These are phyloP conservation scores for Nemania sp. DNA, from an alignment of 2,329 filamentous ascomycete species.

Conservation along the genomic window DNA sequence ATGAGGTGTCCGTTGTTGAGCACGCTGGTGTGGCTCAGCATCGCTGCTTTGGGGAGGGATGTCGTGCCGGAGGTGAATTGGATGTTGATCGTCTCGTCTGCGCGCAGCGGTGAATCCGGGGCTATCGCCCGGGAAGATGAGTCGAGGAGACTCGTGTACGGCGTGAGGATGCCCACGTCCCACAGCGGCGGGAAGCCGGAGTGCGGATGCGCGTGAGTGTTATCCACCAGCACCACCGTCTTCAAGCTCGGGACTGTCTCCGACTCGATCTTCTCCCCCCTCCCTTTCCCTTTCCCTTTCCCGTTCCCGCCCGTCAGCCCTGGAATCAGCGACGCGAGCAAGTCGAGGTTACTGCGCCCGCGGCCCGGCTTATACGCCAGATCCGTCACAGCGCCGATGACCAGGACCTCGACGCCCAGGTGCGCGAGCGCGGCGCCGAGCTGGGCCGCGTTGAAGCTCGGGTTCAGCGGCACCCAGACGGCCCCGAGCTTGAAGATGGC, in stretches of 20 bases:
- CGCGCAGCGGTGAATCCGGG: constrained; percentile 62
- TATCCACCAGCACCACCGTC: constrained; percentile 82
- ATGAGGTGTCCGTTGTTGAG: constrained; percentile 93
- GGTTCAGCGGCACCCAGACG: constrained; percentile 92
- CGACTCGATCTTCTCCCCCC: constrained; percentile 52
- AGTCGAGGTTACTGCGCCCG: constrained; percentile 64
- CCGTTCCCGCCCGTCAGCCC: constrained; percentile 38
- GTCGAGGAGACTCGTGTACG: constrained; percentile 58
- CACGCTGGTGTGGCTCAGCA: constrained; percentile 85
- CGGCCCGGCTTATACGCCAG: constrained; percentile 72
- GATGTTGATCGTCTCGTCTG: constrained; percentile 86
- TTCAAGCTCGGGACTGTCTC: constrained; percentile 74
- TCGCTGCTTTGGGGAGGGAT: constrained; percentile 89
- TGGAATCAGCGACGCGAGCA: constrained; percentile 61
- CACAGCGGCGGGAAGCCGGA: constrained; percentile 58
- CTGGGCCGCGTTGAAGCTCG: constrained; percentile 84
- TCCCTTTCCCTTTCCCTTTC: constrained; percentile 24
- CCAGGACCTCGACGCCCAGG: constrained; percentile 76
- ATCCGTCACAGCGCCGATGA: constrained; percentile 91
- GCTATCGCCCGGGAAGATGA: constrained; percentile 52
- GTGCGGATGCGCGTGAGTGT: constrained; percentile 66
- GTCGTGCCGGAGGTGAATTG: constrained; percentile 99
- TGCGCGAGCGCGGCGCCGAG: constrained; percentile 82
- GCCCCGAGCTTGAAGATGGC: constrained; percentile 95
- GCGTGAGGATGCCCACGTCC: constrained; percentile 57